These are phyloP conservation scores for Pseudocercospora crystallina DNA, from an alignment of 2,329 filamentous ascomycete species.

Conservation along the genomic window DNA sequence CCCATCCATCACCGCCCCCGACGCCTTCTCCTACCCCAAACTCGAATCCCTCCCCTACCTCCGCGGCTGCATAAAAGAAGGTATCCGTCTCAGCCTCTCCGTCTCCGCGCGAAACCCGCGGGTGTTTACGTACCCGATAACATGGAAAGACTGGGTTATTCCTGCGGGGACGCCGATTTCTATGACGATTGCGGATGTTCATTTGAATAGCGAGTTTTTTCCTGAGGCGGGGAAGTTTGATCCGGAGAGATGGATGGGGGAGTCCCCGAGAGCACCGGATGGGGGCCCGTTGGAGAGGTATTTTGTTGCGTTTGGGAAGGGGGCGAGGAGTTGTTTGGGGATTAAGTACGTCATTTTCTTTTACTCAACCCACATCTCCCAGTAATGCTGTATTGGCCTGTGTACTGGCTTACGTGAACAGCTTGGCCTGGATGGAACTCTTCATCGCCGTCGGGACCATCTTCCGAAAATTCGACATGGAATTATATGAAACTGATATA, in stretches of 20 bases:
- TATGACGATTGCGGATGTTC: constrained; percentile 34
- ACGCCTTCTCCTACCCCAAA: constrained; percentile 15
- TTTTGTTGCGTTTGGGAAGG: constrained; percentile 40
- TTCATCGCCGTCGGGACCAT: constrained; percentile 23
- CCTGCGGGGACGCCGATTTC: constrained; percentile 31
- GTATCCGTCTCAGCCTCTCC: constrained; percentile 16
- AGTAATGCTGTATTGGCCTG: too few relatives aligned
- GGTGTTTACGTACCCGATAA: constrained; percentile 18
- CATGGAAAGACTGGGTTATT: constrained; percentile 20
- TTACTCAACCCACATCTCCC: too few relatives aligned
- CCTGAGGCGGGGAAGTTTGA: constrained; percentile 32
- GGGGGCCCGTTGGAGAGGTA: constrained; percentile 31
- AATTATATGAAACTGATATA: constrained; percentile 22
- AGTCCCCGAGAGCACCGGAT: constrained; percentile 21
- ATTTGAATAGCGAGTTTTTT: constrained; percentile 36
- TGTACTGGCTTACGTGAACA: constrained; percentile 3
- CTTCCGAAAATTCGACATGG: constrained; percentile 22
- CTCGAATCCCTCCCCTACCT: constrained; percentile 27
- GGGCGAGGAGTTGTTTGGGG: constrained; percentile 34
- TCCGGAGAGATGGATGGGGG: constrained; percentile 37
- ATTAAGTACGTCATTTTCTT: constrained; percentile 8
- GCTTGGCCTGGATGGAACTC: constrained; percentile 29
- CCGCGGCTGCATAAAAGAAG: constrained; percentile 22
- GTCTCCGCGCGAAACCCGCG: constrained; percentile 25
- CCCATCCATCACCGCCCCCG: constrained; percentile 9